These are phyloP conservation scores for Vaccinium corymbosum DNA, from an alignment of 148 eudicot genomes.

Conservation along the genomic window DNA sequence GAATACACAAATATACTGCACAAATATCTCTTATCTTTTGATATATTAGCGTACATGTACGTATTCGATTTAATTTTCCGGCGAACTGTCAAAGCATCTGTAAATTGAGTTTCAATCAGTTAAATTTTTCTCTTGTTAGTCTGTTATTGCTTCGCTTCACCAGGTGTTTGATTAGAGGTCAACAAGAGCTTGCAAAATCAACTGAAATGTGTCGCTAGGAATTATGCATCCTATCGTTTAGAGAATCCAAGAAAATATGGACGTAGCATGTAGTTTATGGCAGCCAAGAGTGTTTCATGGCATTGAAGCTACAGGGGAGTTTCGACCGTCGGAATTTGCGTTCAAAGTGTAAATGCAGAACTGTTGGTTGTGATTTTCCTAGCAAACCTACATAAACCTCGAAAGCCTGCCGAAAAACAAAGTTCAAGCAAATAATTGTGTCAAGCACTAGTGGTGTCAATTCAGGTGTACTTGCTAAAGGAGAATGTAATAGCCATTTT, in stretches of 20 bases:
- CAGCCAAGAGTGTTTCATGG: slow-evolving; percentile 45
- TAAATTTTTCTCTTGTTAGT: too few relatives aligned
- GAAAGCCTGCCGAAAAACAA: slow-evolving; percentile 30
- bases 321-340: slow-evolving; percentile 26
- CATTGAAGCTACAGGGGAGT: slow-evolving; percentile 33
- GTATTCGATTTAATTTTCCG: too few relatives aligned
- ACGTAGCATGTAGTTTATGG: slow-evolving; percentile 49
- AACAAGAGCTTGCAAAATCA: slow-evolving; percentile 21
- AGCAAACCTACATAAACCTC: slow-evolving; percentile 29
- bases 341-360: slow-evolving; percentile 27
- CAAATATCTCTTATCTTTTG: background rate
- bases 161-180: slow-evolving; percentile 30
- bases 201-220: background rate
- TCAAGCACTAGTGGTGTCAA: slow-evolving; percentile 16
- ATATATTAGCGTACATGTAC: background rate
- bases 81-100: too few relatives aligned
- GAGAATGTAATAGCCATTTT: slow-evolving; percentile 23
- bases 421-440: slow-evolving; percentile 29
- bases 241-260: slow-evolving; percentile 33
- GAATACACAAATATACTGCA: too few relatives aligned
- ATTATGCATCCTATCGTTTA: background rate
- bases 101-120: background rate
- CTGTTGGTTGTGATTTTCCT: slow-evolving; percentile 30
- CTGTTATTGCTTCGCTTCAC: slow-evolving; percentile 8
- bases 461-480: slow-evolving; percentile 19